Conservation (phyloP, 2,329 filamentous ascomycete genomes). For the Aspergillus fumigatus region DNA sequence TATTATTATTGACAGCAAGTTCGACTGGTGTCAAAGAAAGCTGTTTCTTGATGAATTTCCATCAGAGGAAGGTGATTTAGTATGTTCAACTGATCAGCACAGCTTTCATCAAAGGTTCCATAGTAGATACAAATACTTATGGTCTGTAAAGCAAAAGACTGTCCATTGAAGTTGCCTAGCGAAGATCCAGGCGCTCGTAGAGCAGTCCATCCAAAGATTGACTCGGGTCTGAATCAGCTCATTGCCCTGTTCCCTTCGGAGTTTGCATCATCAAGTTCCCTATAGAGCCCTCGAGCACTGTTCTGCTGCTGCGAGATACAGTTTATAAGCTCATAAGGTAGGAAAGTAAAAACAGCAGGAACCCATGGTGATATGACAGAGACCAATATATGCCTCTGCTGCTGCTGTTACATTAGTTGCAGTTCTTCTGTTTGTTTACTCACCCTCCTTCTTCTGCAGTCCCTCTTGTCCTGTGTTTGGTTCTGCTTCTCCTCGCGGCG, state of each 20-base stretch:
- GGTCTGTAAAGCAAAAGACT: neutral
- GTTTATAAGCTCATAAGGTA: neutral
- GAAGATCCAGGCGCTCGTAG: neutral
- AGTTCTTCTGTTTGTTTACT: neutral
- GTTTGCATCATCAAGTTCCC: neutral
- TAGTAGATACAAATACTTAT: neutral
- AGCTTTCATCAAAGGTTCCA: neutral
- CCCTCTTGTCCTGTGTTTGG: neutral
- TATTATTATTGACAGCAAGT: neutral
- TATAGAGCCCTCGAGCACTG: too few relatives aligned
- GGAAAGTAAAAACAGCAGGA: neutral
- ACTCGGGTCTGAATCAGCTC: neutral
- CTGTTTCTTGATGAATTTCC: neutral
- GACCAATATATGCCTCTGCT: neutral
- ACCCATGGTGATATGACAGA: neutral
- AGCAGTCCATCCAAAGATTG: too few relatives aligned
- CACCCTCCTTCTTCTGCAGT: neutral
- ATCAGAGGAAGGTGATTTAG: neutral
- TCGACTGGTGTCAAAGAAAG: neutral
- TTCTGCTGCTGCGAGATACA: neutral
- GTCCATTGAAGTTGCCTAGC: neutral
- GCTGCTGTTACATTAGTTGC: neutral
- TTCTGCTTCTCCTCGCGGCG: neutral
- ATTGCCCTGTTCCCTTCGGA: neutral
- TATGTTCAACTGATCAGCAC: neutral